These are phyloP conservation scores for Saccharomyces mikatae DNA, from an alignment of 805 yeast genomes.

Conservation along the genomic window DNA sequence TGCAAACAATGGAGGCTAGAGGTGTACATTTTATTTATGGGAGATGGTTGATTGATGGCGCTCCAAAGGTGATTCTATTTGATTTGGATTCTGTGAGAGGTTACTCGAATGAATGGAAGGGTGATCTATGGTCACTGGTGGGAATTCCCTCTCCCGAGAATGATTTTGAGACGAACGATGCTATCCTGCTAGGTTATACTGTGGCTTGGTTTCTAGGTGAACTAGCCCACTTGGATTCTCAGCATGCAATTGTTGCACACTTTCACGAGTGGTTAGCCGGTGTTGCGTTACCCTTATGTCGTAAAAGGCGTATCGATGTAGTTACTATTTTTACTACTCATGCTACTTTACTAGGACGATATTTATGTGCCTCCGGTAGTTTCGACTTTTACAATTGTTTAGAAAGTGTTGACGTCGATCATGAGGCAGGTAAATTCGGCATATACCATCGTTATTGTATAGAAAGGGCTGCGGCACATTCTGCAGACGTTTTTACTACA, in stretches of 20 bases:
- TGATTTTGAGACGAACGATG: conserved; percentile 85
- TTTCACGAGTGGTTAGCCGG: conserved; percentile 99
- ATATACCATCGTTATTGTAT: conserved; percentile 95
- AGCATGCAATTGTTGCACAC: conserved; percentile 86
- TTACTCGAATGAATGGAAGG: conserved; percentile 83
- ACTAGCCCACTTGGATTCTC: conserved; percentile 71
- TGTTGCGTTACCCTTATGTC: conserved; percentile 84
- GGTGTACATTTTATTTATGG: conserved; percentile 85
- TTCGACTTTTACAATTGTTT: conserved; percentile 93
- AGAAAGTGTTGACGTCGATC: conserved; percentile 85
- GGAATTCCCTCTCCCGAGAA: conserved; percentile 91
- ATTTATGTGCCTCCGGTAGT: conserved; percentile 92
- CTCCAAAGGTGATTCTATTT: conserved; percentile 85
- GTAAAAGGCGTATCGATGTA: conserved; percentile 85
- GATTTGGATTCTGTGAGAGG: conserved; percentile 69
- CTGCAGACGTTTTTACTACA: conserved; percentile 94
- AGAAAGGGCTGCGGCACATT: conserved; percentile 92
- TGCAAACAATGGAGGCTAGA: conserved; percentile 71
- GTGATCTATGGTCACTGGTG: conserved; percentile 83
- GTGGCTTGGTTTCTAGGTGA: conserved; percentile 98
- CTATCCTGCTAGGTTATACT: conserved; percentile 82
- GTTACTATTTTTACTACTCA: conserved; percentile 96
- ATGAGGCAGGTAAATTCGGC: conserved; percentile 96
- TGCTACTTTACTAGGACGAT: conserved; percentile 91
- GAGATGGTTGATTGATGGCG: conserved; percentile 95